These are phyloP conservation scores for Arachis monticola DNA, from an alignment of 331 rosid species.

Conservation along the genomic window DNA sequence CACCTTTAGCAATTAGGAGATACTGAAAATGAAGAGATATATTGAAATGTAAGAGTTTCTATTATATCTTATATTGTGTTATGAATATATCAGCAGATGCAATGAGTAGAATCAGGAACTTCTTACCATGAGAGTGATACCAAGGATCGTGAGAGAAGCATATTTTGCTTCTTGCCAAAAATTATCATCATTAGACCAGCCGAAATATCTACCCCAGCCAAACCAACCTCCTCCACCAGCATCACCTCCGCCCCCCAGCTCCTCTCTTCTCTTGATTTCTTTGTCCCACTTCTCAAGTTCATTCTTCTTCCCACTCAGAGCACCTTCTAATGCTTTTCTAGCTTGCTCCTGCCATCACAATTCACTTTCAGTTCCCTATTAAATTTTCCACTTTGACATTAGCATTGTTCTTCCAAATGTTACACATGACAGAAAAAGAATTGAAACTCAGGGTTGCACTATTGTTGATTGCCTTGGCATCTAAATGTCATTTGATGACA, in stretches of 20 bases:
- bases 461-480: slow-evolving; percentile 8
- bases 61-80: background rate
- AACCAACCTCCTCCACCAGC: slow-evolving; percentile 95
- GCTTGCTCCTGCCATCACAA: slow-evolving; percentile 75
- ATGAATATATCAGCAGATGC: slow-evolving; percentile 6
- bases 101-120: slow-evolving; percentile 31
- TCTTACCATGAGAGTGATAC: slow-evolving; percentile 70
- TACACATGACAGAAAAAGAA: slow-evolving; percentile 29
- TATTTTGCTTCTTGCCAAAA: slow-evolving; percentile 93
- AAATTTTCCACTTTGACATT: background rate
- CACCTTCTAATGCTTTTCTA: slow-evolving; percentile 92
- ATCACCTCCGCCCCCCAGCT: slow-evolving; percentile 74
- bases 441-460: slow-evolving; percentile 17
- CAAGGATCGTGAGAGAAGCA: slow-evolving; percentile 72
- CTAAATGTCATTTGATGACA: background rate
- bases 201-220: slow-evolving; percentile 82
- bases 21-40: slow-evolving; percentile 55
- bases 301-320: slow-evolving; percentile 89
- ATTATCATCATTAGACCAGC: slow-evolving; percentile 84
- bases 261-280: slow-evolving; percentile 88
- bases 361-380: slow-evolving; percentile 15
- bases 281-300: slow-evolving; percentile 90
- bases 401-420: slow-evolving; percentile 20
- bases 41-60: slow-evolving; percentile 6
- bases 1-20: slow-evolving; percentile 81